Conservation (phyloP, 2,329 filamentous ascomycete genomes). For the Pseudocercospora eumusae region DNA sequence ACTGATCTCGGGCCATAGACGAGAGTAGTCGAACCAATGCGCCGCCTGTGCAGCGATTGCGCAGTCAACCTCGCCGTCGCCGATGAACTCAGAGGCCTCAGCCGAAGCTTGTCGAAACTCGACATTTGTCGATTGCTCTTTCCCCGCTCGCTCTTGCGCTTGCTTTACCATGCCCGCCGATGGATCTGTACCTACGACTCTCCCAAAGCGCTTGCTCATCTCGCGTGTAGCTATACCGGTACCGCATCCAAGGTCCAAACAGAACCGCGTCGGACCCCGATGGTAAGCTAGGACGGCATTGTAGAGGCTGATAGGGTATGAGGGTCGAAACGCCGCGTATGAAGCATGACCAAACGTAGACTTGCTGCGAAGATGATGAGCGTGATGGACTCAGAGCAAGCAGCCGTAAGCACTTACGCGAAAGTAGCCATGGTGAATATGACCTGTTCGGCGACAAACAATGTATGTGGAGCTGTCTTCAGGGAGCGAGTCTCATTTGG, state of each 20-base stretch:
- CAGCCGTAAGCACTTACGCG: slow-evolving; percentile 10
- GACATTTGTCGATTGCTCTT: slow-evolving; percentile 45
- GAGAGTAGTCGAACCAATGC: slow-evolving; percentile 65
- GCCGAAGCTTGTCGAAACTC: slow-evolving; percentile 54
- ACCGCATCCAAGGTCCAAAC: slow-evolving; percentile 65
- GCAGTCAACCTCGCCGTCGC: slow-evolving; percentile 55
- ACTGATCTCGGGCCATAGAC: slow-evolving; percentile 58
- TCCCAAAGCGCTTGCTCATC: slow-evolving; percentile 56
- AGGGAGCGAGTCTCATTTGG: not conserved
- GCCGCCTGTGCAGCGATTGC: slow-evolving; percentile 58
- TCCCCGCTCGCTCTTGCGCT: slow-evolving; percentile 33
- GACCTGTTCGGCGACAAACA: not conserved
- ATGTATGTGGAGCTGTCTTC: not conserved
- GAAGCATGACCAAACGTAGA: slow-evolving; percentile 57
- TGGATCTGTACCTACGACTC: slow-evolving; percentile 58
- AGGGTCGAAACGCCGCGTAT: slow-evolving; percentile 63
- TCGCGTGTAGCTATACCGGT: slow-evolving; percentile 60
- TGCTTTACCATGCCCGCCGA: slow-evolving; percentile 56
- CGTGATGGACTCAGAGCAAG: not conserved
- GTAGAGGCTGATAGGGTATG: slow-evolving; percentile 59
- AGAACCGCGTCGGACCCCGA: slow-evolving; percentile 42
- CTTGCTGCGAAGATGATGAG: slow-evolving; percentile 46
- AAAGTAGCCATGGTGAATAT: slow-evolving; percentile 19
- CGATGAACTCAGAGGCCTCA: slow-evolving; percentile 54
- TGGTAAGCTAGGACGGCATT: slow-evolving; percentile 58